Percentiles rank a stretch among this genome's conserved stretches.
Evolutionary conservation across 1,284 basidiomycete species (phyloP).

Genomic region (Fomitopsis betulina): DNA sequence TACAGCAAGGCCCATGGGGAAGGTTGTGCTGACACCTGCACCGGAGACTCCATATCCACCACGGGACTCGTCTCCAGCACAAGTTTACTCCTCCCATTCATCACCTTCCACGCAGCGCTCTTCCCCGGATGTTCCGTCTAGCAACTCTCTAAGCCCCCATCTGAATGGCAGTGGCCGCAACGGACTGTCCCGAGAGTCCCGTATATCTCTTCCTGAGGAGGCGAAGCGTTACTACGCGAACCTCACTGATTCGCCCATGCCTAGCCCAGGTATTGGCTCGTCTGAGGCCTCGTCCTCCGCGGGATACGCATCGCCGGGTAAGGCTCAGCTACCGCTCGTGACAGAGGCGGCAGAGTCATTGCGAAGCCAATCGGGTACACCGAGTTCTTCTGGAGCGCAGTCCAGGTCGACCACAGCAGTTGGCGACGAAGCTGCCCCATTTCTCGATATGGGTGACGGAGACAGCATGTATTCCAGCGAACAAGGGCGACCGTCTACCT

Average conservation of each 20-base stretch:
- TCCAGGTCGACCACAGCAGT: constrained; percentile 9
- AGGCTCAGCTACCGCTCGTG: constrained; percentile 12
- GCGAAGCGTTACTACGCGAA: constrained; percentile 64
- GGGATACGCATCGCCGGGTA: constrained; percentile 15
- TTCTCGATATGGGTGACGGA: constrained; percentile 57
- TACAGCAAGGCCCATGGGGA: not conserved
- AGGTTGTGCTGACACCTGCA: constrained; percentile 2
- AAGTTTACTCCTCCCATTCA: not conserved
- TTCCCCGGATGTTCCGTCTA: not conserved
- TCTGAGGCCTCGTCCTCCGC: constrained; percentile 3
- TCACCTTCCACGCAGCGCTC: not conserved
- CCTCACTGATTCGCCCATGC: constrained; percentile 56
- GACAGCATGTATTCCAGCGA: constrained; percentile 26
- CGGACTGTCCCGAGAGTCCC: constrained; percentile 46
- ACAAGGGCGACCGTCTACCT: constrained; percentile 14
- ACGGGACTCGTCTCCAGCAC: not conserved
- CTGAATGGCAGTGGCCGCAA: constrained; percentile 22
- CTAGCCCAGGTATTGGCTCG: constrained; percentile 40
- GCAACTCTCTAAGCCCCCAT: constrained; percentile 3
- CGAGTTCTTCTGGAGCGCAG: constrained; percentile 8
- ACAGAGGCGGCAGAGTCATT: constrained; percentile 7
- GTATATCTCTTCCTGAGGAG: constrained; percentile 69
- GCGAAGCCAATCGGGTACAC: not conserved
- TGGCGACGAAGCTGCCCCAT: constrained; percentile 38
- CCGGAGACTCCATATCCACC: not conserved